phyloP scores from a whole-genome alignment of 768 basidiomycete genomes.

The Suillus decipiens region DNA sequence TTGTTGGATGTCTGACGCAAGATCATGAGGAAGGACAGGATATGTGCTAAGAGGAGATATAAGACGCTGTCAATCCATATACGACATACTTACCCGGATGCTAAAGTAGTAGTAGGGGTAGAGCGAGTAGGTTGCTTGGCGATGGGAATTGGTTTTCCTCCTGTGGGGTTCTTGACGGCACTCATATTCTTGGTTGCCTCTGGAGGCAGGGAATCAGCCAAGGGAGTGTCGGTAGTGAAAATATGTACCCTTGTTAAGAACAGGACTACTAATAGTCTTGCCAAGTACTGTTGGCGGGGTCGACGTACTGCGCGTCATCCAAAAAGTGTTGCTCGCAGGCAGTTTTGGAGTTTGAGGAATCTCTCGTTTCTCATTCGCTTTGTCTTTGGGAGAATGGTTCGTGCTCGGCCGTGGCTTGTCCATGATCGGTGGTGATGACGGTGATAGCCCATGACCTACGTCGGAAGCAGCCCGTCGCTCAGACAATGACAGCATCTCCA shows the following conservation, averaged over 20 bases:
- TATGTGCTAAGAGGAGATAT: slow-evolving; percentile 53
- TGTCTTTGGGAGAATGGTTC: slow-evolving; percentile 24
- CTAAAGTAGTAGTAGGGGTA: slow-evolving; percentile 47
- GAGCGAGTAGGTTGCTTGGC: slow-evolving; percentile 37
- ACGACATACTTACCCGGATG: slow-evolving; percentile 58
- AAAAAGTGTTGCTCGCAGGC: slow-evolving; percentile 34
- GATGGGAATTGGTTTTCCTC: slow-evolving; percentile 64
- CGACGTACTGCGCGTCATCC: slow-evolving; percentile 37
- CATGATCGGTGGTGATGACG: slow-evolving; percentile 22
- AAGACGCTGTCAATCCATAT: slow-evolving; percentile 14
- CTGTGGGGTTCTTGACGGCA: slow-evolving; percentile 66
- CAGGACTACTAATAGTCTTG: slow-evolving; percentile 68
- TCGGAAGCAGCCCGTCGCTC: slow-evolving; percentile 33
- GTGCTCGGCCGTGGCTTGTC: slow-evolving; percentile 34
- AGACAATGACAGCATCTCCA: slow-evolving; percentile 55
- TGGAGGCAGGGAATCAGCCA: slow-evolving; percentile 14
- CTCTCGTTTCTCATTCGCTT: slow-evolving; percentile 33
- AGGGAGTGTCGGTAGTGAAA: background rate
- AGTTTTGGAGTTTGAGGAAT: slow-evolving; percentile 47
- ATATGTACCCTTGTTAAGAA: slow-evolving; percentile 65
- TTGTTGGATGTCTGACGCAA: slow-evolving; percentile 83
- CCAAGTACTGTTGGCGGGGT: slow-evolving; percentile 52
- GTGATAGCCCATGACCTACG: slow-evolving; percentile 22
- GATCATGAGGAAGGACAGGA: slow-evolving; percentile 76
- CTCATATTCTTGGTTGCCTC: slow-evolving; percentile 75